Conservation (phyloP, 768 basidiomycete species). For the Termitomyces bulborhizus region DNA sequence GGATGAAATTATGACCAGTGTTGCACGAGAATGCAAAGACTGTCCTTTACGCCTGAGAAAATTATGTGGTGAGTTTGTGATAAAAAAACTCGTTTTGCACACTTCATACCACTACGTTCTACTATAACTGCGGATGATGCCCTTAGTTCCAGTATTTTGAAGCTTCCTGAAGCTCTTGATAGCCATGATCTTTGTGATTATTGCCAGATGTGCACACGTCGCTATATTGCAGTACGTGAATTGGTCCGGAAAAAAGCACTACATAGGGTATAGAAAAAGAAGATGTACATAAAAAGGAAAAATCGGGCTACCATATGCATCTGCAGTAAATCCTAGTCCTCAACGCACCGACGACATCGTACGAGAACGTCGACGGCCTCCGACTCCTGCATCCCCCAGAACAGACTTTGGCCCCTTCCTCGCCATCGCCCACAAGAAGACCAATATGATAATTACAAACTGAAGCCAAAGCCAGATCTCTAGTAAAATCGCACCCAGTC, state of each 20-base stretch:
- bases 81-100: too few relatives aligned
- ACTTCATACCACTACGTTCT: too few relatives aligned
- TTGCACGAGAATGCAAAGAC: too few relatives aligned
- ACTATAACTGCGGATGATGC: too few relatives aligned
- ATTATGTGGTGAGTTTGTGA: too few relatives aligned
- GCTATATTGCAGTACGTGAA: not conserved
- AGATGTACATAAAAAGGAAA: not conserved
- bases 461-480: slow-evolving; percentile 86
- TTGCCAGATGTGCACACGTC: not conserved
- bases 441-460: slow-evolving; percentile 64
- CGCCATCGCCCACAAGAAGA: slow-evolving; percentile 81
- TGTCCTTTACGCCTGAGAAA: too few relatives aligned
- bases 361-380: slow-evolving; percentile 17
- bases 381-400: slow-evolving; percentile 34
- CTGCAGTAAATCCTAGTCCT: not conserved
- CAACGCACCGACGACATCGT: slow-evolving; percentile 11
- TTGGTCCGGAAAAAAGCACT: not conserved
- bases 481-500: slow-evolving; percentile 41
- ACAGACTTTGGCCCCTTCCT: slow-evolving; percentile 69
- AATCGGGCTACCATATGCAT: not conserved
- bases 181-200: not conserved
- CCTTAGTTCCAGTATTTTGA: not conserved
- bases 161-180: not conserved
- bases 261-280: slow-evolving; percentile 4
- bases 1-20: too few relatives aligned